phyloP scores from a whole-genome alignment of 805 yeast genomes.

The Candida gorgasii region DNA sequence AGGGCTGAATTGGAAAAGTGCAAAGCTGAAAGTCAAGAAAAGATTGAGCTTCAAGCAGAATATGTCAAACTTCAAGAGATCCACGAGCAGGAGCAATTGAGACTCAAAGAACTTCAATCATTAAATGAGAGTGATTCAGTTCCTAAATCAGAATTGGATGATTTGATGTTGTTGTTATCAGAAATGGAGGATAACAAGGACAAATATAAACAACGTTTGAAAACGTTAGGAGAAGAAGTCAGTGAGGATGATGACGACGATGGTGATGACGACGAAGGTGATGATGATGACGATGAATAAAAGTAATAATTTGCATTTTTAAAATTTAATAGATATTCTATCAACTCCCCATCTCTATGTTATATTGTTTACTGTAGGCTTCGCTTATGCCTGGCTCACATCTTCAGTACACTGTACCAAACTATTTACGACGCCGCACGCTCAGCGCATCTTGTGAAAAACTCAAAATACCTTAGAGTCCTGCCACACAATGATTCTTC shows the following conservation, averaged over 20 bases:
- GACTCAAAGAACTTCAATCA: too few species aligned
- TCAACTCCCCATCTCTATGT: too few species aligned
- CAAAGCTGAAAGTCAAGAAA: constrained; percentile 1
- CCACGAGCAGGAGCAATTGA: too few species aligned
- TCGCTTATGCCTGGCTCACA: too few species aligned
- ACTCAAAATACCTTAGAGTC: background rate
- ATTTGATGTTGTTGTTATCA: constrained; percentile 70
- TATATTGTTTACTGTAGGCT: too few species aligned
- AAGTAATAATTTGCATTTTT: constrained; percentile 6
- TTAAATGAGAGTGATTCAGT: too few species aligned
- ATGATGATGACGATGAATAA: constrained; percentile 14
- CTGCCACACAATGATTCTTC: constrained; percentile 51
- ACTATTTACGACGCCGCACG: background rate
- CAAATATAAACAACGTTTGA: constrained; percentile 54
- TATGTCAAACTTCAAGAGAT: too few species aligned
- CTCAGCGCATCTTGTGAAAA: background rate
- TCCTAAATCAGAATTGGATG: constrained; percentile 45
- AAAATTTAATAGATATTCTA: background rate
- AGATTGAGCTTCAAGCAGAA: background rate
- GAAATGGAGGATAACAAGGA: constrained; percentile 72
- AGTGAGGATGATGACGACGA: constrained; percentile 69
- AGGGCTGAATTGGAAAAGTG: constrained; percentile 3
- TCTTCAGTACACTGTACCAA: background rate
- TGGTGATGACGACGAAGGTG: constrained; percentile 34
- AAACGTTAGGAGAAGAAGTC: constrained; percentile 55